These are phyloP conservation scores for Rhytidiadelphus loreus DNA, from an alignment of 225 moss, liverwort and hornwort genomes.

Conservation along the genomic window DNA sequence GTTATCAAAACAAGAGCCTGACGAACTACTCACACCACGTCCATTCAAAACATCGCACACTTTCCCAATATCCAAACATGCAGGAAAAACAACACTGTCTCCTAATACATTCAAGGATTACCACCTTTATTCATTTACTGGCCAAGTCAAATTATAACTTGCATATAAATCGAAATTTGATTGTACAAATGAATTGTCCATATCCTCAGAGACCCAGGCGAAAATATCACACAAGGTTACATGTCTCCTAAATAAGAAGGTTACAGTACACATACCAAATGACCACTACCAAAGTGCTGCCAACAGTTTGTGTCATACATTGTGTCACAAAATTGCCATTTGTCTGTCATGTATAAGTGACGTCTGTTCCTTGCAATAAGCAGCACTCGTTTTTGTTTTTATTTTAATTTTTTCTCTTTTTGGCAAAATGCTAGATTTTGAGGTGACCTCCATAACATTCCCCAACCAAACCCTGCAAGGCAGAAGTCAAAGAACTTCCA, in stretches of 20 bases:
- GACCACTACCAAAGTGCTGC: neutral
- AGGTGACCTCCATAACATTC: constrained; percentile 48
- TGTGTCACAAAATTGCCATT: neutral
- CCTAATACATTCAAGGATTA: neutral
- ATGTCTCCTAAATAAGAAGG: neutral
- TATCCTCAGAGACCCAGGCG: neutral
- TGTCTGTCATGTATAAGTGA: neutral
- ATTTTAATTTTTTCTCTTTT: neutral
- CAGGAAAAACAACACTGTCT: neutral
- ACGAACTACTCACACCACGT: neutral
- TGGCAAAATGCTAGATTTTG: constrained; percentile 2
- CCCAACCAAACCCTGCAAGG: constrained; percentile 31
- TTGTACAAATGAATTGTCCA: neutral
- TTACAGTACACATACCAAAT: neutral
- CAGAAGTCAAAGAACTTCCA: neutral
- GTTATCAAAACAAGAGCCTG: neutral
- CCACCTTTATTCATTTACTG: neutral
- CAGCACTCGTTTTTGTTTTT: neutral
- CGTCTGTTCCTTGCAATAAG: neutral
- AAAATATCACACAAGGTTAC: neutral
- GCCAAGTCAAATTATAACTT: neutral
- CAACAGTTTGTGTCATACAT: neutral
- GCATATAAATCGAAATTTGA: neutral
- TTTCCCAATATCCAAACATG: neutral
- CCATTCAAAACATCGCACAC: neutral